A percentile compares a stretch with the other conserved stretches of the same genome.
These are phyloP conservation scores for Colletotrichum godetiae DNA, from an alignment of 2,329 filamentous ascomycete genomes.

Conservation along the genomic window DNA sequence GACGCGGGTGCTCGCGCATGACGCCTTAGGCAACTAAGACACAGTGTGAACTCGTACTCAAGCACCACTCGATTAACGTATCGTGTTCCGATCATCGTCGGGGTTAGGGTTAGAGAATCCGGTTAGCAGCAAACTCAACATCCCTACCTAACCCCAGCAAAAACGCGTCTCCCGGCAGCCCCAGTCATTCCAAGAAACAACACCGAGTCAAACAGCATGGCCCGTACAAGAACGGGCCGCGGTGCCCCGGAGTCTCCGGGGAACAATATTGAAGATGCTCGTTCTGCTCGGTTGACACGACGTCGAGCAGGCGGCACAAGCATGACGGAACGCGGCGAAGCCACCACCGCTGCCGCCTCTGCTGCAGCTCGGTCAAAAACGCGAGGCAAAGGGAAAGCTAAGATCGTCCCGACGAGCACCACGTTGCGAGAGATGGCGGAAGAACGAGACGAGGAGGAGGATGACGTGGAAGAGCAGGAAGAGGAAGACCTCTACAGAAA, in stretches of 20 bases:
- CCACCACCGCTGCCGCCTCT: background rate
- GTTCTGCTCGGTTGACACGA: slow-evolving; percentile 12
- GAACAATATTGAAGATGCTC: background rate
- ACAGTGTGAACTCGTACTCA: too few species aligned
- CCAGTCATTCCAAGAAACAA: background rate
- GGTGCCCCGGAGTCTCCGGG: background rate
- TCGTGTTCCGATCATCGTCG: background rate
- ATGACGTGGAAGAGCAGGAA: background rate
- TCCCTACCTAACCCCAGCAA: background rate
- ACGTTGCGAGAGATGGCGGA: background rate
- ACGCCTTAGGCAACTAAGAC: background rate
- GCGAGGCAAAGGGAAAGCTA: slow-evolving; percentile 1
- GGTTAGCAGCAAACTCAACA: too few species aligned
- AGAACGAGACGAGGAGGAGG: background rate
- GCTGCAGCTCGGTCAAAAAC: background rate
- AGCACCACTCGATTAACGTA: too few species aligned
- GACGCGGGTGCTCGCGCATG: background rate
- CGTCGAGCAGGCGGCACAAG: background rate
- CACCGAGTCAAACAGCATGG: slow-evolving; percentile 6
- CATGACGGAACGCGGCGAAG: background rate
- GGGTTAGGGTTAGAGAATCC: slow-evolving; percentile 25
- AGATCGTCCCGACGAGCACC: background rate
- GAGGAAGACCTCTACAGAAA: background rate
- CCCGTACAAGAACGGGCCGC: slow-evolving; percentile 23
- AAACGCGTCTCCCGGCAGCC: background rate